Evolutionary conservation across 257 asterid genomes (phyloP), one percentile per base, ranked within the genome.

Genomic region (Fraxinus americana): DNA sequence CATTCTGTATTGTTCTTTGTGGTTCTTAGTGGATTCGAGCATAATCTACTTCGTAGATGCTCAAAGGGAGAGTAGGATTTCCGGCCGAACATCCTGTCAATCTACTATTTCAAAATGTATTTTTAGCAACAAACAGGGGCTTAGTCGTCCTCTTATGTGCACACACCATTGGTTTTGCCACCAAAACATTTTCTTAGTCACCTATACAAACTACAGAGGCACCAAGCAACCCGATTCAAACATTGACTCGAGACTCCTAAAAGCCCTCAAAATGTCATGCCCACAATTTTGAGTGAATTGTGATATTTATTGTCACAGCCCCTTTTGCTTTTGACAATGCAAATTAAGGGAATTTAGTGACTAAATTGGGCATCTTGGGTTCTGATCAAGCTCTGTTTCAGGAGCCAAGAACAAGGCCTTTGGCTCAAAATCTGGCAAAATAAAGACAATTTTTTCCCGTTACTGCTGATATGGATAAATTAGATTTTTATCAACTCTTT

Each of bases 141-240:
- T 78, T 96, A 30, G 97, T 92, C 0, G 86, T 85, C 81, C 93
- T 93, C 52, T 92, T 97, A 0, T 98, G 97, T 10, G 98, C 99
- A 2, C 98, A 93, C 82, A 84, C 97, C 21, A 92, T 93, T 57
- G 98, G 99, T 29, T 96, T 93, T 71, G 92, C 98, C 6, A 96
- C 88, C 91, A 83, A 59, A 36, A 67, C 89, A 96, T 36, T 92
- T 96, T 66, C 84, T 90, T 70, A 74, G 67, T 75, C 89, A 97
- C 1, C 73, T 93, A 12, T 93, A 96, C 73, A 83, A 93, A 29
- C 80, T 89, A 84, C 82, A 89, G 84, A 21, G 92, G 96, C 65
- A 86, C 93, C 1, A 86, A 67, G 43, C 84, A 81, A 73, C 89
- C 99, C 1, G 97, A 93, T 70, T 92, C 96, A 5, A 45, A 83